Evolutionary conservation across 2,329 filamentous ascomycete species (phyloP), one percentile per base, ranked within the genome.

Genomic region (Fusarium musae): DNA sequence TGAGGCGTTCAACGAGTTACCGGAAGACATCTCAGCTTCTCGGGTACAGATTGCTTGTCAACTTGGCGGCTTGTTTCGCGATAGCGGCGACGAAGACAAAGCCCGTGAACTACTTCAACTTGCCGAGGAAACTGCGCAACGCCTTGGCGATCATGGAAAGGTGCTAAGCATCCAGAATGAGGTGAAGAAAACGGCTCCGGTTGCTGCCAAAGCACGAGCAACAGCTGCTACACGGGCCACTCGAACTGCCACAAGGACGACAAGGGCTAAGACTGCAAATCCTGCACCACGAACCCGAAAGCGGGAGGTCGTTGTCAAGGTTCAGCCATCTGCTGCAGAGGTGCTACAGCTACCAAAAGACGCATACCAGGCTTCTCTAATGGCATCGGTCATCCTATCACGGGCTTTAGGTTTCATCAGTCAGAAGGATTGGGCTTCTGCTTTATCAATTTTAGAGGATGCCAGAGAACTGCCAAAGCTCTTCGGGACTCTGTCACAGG

Each of bases 351-450:
- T 79, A 11, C 79, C 81, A 16, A 79, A 77, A 15, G 80, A 84
- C 46, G 71, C 79, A 10, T 82, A 83, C 50, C 81, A 83, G 46
- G 80, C 81, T 6, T 83, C 82, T 6, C 59, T 84, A 13, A 78
- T 83, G 58, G 79, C 78, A 43, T 81, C 79, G 16, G 78, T 81
- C 10, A 78, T 83, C 39, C 69, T 84, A 4, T 82, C 80, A 21
- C 79, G 80, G 37, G 87, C 86, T 9, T 77, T 85, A 10, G 83
- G 84, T 1, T 82, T 86, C 54, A 82, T 90, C 28, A 82, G 82
- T 50, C 82, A 85, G 69, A 86, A 85, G 70, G 86, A 90, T 40
- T 93, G 90, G 84, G 81, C 87, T 1, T 85, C 88, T 12, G 92
- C 92, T 0, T 82, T 90, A 19, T 80, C 82, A 4, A 82, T 89